Percentiles rank a stretch among this genome's conserved stretches.
phyloP scores from a whole-genome alignment of 2,329 filamentous ascomycete species.

The Zalaria obscura region DNA sequence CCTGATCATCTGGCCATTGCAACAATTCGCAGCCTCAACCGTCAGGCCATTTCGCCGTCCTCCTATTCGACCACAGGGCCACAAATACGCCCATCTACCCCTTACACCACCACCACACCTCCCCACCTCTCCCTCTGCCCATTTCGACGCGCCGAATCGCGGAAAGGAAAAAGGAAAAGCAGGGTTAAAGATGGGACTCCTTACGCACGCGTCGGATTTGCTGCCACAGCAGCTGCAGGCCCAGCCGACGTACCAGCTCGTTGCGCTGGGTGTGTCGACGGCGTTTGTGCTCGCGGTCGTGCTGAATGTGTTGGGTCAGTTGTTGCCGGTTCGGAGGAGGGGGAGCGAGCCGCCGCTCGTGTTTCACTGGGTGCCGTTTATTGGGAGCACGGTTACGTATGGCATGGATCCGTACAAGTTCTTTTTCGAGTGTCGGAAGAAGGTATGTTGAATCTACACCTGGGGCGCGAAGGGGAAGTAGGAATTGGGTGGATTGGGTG shows the following conservation, averaged over 20 bases:
- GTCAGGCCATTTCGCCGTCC: too few species aligned
- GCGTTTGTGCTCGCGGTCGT: conserved; percentile 45
- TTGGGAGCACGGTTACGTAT: conserved; percentile 87
- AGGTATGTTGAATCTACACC: conserved; percentile 39
- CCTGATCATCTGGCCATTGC: too few species aligned
- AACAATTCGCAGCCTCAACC: too few species aligned
- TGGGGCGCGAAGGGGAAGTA: too few species aligned
- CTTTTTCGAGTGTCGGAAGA: conserved; percentile 58
- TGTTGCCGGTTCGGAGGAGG: conserved; percentile 56
- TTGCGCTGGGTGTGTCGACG: conserved; percentile 27
- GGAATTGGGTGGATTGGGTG: too few species aligned
- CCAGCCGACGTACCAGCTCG: conserved; percentile 26
- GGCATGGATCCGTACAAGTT: conserved; percentile 88
- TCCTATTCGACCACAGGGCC: too few species aligned
- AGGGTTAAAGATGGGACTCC: conserved; percentile 1
- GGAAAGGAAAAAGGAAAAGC: too few species aligned
- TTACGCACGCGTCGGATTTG: background rate
- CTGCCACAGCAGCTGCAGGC: background rate
- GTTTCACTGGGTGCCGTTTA: conserved; percentile 52
- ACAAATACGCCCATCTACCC: too few species aligned
- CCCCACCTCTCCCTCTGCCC: too few species aligned
- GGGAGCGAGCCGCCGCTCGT: conserved; percentile 51
- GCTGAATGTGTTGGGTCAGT: conserved; percentile 66
- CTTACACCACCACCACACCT: too few species aligned
- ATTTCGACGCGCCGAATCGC: too few species aligned